phyloP scores from a whole-genome alignment of 495 filamentous ascomycete genomes.

The Tetracladium marchalianum region DNA sequence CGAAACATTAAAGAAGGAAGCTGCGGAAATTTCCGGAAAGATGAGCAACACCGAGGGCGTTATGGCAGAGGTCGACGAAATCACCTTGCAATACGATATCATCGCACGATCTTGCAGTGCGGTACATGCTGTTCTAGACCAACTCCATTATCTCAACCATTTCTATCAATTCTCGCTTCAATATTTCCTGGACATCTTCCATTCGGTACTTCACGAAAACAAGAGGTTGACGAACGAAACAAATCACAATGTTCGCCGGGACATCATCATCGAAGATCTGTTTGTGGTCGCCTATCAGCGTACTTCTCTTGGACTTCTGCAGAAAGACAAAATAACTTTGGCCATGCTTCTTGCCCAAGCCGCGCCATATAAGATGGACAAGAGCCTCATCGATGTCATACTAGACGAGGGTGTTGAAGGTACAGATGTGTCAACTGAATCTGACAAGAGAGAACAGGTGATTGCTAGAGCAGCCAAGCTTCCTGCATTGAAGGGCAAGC shows the following conservation, averaged over 20 bases:
- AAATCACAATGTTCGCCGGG: conserved; percentile 65
- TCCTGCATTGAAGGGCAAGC: conserved; percentile 60
- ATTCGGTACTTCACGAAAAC: conserved; percentile 78
- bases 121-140: conserved; percentile 92
- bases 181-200: conserved; percentile 96
- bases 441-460: conserved; percentile 54
- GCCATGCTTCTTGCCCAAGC: conserved; percentile 96
- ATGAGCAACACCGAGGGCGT: conserved; percentile 95
- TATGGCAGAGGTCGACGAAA: conserved; percentile 92
- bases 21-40: conserved; percentile 89
- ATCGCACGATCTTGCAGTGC: conserved; percentile 92
- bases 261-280: conserved; percentile 79
- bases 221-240: conserved; percentile 60
- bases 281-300: conserved; percentile 89
- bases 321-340: conserved; percentile 87
- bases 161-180: conserved; percentile 99
- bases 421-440: conserved; percentile 64
- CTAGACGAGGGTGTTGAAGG: conserved; percentile 70
- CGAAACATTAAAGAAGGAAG: conserved; percentile 95
- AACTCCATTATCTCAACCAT: conserved; percentile 96
- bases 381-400: conserved; percentile 72
- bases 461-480: conserved; percentile 59
- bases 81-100: conserved; percentile 85
- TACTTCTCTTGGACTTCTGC: conserved; percentile 83
- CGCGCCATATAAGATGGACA: conserved; percentile 89